Percentiles rank a stretch among this genome's conserved stretches.
Evolutionary conservation across 352 stramenopile species (phyloP).

Genomic region (Phytophthora fragariae): DNA sequence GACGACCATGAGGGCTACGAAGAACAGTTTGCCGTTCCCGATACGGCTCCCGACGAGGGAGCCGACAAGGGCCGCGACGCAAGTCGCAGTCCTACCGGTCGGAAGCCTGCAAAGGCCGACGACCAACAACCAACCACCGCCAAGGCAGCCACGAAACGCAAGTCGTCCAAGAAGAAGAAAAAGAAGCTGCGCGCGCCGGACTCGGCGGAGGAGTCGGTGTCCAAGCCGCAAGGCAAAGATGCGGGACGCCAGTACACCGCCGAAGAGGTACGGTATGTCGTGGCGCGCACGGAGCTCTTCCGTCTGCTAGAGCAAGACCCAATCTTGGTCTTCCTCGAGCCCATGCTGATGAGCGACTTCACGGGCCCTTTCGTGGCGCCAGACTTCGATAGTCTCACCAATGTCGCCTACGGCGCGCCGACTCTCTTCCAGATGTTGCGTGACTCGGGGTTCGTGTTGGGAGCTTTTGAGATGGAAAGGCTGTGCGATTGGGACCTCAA

Average conservation of each 20-base stretch:
- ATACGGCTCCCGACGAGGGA: too few species aligned
- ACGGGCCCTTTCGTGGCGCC: too few species aligned
- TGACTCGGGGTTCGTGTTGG: background rate
- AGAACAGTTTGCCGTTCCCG: too few species aligned
- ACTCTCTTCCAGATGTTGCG: conserved; percentile 4
- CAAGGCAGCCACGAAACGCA: background rate
- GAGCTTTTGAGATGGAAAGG: conserved; percentile 15
- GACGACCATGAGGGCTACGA: background rate
- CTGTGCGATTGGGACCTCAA: conserved; percentile 13
- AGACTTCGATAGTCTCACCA: background rate
- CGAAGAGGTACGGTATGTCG: background rate
- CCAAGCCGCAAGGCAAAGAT: background rate
- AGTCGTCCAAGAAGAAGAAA: background rate
- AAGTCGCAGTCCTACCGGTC: too few species aligned
- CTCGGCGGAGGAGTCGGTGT: background rate
- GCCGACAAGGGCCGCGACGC: too few species aligned
- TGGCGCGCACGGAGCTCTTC: background rate
- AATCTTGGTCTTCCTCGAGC: background rate
- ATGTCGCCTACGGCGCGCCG: background rate
- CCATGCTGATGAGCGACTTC: too few species aligned
- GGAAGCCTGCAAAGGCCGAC: too few species aligned
- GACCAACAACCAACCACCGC: background rate
- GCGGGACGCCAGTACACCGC: background rate
- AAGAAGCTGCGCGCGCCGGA: background rate
- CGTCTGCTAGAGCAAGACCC: conserved; percentile 6